Evolutionary conservation across 2,329 filamentous ascomycete species (phyloP), one percentile per base, ranked within the genome.

Genomic region (Parastagonospora avenae): DNA sequence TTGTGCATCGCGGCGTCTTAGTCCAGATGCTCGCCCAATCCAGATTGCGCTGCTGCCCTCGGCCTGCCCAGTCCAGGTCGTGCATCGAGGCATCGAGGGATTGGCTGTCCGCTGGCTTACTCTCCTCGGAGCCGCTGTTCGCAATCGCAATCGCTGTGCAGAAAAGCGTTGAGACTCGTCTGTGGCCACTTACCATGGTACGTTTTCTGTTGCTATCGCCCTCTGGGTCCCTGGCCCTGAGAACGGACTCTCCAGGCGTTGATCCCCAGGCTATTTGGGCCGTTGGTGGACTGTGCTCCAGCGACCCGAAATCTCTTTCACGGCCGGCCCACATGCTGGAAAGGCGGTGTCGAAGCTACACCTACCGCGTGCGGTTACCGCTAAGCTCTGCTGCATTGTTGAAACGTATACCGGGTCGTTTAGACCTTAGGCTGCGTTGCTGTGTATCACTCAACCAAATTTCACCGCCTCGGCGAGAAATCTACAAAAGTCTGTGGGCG

Each of bases 321-420:
- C 10, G 32, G n/a, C 10, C 33, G 19, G 28, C 42, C 27, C 33
- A 36, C 32, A 11, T 33, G 19, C 14, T 15, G 50, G 48, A 57
- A 57, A 64, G 57, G 61, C 61, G 61, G 61, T 64, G 61, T 62
- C 61, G 46, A 39, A 40, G 39, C 42, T 38, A 24, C 42, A 32
- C 27, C 33, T 30, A 38, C 33, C 19, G 42, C 37, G 37, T 24
- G 37, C 37, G 29, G 42, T 38, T 16, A 11, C 41, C 41, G 41
- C 41, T 33, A 32, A 51, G 19, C 19, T 56, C 48, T 48, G 48
- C 35, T 47, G 51, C 48, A 42, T 41, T 50, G 48, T 56, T 59
- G 59, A 64, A 60, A 64, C 61, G 50, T 54, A 59, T 60, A 48
- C 52, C 46, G 54, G 54, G 53, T 59, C 50, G 43, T 45, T 60